Conservation (phyloP, 768 basidiomycete species). For the Mrakia hoshinonis region DNA sequence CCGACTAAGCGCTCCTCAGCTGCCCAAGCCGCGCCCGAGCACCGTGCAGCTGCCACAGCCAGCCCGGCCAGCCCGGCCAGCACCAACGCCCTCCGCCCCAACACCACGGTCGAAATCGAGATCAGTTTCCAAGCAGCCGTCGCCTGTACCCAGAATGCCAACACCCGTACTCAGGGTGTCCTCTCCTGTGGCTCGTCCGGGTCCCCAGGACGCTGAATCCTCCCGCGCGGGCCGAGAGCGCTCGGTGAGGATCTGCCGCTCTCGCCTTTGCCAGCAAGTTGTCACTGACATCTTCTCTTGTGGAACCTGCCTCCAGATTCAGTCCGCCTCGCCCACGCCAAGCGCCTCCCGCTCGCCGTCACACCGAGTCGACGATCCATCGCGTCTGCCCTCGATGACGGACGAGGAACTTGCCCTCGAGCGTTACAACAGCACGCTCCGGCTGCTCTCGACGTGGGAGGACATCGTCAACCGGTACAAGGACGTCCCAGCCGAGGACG, state of each 20-base stretch:
- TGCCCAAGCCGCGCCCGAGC: too few species aligned
- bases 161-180: too few species aligned
- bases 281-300: too few species aligned
- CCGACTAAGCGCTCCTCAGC: too few species aligned
- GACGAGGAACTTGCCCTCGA: constrained; percentile 5
- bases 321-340: not conserved
- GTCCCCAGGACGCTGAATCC: not conserved
- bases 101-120: too few species aligned
- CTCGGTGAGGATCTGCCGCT: not conserved
- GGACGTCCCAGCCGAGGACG: constrained; percentile 16
- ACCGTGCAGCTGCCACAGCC: too few species aligned
- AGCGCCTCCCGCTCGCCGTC: not conserved
- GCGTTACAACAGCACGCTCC: constrained; percentile 12
- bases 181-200: too few species aligned
- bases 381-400: not conserved
- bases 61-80: too few species aligned
- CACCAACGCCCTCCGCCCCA: too few species aligned
- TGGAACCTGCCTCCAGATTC: not conserved
- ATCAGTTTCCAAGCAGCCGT: too few species aligned
- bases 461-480: constrained; percentile 21
- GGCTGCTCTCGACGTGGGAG: constrained; percentile 13
- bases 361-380: not conserved
- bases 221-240: not conserved
- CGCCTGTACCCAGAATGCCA: too few species aligned
- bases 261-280: not conserved